Percentiles rank a stretch among this genome's conserved stretches.
Evolutionary conservation across 441 rosid genomes (phyloP).

Genomic region (Rhodomyrtus psidioides): DNA sequence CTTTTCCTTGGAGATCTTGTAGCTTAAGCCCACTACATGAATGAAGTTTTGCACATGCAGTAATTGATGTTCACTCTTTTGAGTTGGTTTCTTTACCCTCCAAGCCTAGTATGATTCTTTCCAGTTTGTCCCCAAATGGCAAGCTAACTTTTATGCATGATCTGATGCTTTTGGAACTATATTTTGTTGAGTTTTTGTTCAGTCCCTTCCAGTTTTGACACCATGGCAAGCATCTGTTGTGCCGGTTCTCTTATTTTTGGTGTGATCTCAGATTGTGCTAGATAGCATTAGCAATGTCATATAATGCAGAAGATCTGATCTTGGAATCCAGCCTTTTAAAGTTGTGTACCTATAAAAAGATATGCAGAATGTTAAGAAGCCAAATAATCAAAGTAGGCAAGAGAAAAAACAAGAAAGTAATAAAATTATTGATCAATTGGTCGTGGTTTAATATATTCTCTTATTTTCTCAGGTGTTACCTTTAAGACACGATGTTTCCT

Average conservation of each 20-base stretch:
- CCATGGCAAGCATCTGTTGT: neutral
- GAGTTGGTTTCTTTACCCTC: neutral
- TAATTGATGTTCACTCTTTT: neutral
- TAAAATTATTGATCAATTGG: neutral
- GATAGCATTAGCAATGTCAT: neutral
- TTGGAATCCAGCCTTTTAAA: neutral
- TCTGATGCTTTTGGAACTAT: neutral
- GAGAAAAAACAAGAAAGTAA: neutral
- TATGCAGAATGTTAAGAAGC: neutral
- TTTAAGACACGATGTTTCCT: neutral
- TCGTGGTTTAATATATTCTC: neutral
- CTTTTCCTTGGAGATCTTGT: neutral
- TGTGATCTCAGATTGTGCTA: neutral
- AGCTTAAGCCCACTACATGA: neutral
- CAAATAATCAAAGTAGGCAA: neutral
- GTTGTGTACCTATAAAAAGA: neutral
- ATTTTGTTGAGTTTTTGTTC: neutral
- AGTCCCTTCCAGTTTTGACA: neutral
- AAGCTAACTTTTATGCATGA: neutral
- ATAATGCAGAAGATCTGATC: neutral
- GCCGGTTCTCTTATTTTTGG: neutral
- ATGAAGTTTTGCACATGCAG: neutral
- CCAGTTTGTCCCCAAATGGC: neutral
- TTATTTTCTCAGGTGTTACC: neutral
- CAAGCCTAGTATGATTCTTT: neutral